Evolutionary conservation across 495 filamentous ascomycete species (phyloP).

Genomic region (Friedmanniomyces endolithicus): DNA sequence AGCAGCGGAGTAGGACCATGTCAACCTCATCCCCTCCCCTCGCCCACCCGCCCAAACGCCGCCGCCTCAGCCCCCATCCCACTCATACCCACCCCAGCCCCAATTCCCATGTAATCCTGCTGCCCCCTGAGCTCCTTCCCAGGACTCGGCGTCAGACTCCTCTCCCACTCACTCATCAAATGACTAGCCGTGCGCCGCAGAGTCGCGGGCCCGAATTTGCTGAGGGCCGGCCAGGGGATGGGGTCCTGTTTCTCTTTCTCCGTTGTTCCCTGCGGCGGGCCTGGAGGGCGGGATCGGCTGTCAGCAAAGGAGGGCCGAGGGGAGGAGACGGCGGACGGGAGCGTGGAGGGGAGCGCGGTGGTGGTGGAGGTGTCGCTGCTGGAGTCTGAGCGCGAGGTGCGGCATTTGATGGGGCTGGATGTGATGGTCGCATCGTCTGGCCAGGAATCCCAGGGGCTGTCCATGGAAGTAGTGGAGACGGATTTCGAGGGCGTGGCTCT

Average conservation of each 20-base stretch:
- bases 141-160: slow-evolving; percentile 26
- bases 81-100: background rate
- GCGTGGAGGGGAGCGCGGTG: slow-evolving; percentile 9
- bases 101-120: slow-evolving; percentile 11
- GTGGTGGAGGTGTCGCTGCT: slow-evolving; percentile 18
- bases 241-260: slow-evolving; percentile 47
- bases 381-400: slow-evolving; percentile 8
- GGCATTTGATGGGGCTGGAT: background rate
- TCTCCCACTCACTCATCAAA: slow-evolving; percentile 73
- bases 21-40: too few relatives aligned
- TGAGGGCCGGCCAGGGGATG: slow-evolving; percentile 55
- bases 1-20: too few relatives aligned
- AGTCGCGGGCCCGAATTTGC: slow-evolving; percentile 52
- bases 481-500: slow-evolving; percentile 13
- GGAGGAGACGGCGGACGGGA: slow-evolving; percentile 19
- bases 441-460: slow-evolving; percentile 27
- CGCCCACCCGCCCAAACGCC: background rate
- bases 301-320: too few relatives aligned
- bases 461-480: slow-evolving; percentile 1
- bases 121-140: slow-evolving; percentile 9
- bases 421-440: slow-evolving; percentile 11
- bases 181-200: slow-evolving; percentile 56
- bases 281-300: too few relatives aligned
- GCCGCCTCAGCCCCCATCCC: background rate
- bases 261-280: too few relatives aligned